phyloP scores from a whole-genome alignment of 1,284 basidiomycete genomes.

The Boletus hoseneyae region DNA sequence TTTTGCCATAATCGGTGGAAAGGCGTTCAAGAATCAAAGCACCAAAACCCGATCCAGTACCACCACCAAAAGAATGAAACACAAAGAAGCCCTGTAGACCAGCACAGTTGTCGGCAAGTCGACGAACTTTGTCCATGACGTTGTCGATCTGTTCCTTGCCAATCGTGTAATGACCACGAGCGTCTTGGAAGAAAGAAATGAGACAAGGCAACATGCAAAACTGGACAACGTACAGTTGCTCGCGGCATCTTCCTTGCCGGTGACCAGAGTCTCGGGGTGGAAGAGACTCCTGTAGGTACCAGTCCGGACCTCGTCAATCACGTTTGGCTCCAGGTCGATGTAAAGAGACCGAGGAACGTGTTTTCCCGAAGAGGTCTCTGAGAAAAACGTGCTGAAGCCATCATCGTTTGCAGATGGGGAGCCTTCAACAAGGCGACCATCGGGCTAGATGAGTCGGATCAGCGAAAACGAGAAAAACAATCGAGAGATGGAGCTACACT shows the following conservation, averaged over 20 bases:
- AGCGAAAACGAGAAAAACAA: slow-evolving; percentile 4
- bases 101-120: slow-evolving; percentile 95
- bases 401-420: slow-evolving; percentile 74
- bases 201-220: neutral
- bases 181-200: slow-evolving; percentile 52
- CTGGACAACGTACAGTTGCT: slow-evolving; percentile 82
- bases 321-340: slow-evolving; percentile 96
- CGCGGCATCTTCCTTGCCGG: slow-evolving; percentile 98
- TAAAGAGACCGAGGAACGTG: slow-evolving; percentile 98
- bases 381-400: slow-evolving; percentile 98
- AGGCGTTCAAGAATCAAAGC: slow-evolving; percentile 96
- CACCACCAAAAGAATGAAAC: slow-evolving; percentile 99
- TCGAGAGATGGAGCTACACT: slow-evolving; percentile 56
- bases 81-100: slow-evolving; percentile 99
- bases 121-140: slow-evolving; percentile 96
- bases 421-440: slow-evolving; percentile 75
- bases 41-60: slow-evolving; percentile 99
- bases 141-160: slow-evolving; percentile 93
- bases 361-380: slow-evolving; percentile 91
- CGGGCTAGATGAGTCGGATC: slow-evolving; percentile 51
- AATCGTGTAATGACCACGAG: slow-evolving; percentile 97
- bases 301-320: slow-evolving; percentile 95
- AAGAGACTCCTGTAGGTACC: slow-evolving; percentile 96
- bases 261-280: slow-evolving; percentile 98
- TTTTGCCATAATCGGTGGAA: slow-evolving; percentile 98